Evolutionary conservation across 208 protist species (phyloP).

Genomic region (Trypanosoma congolense): DNA sequence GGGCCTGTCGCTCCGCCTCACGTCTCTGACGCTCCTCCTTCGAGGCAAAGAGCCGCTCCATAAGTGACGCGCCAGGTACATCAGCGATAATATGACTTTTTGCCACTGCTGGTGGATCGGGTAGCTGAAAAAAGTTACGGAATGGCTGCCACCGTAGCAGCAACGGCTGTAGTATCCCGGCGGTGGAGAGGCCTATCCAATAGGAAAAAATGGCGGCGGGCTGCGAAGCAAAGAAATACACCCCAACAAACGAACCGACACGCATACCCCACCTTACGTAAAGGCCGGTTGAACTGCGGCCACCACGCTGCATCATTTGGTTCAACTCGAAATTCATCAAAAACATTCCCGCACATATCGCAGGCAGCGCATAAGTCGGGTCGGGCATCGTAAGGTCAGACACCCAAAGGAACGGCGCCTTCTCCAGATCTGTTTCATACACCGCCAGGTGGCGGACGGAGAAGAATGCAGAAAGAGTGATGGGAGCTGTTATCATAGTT

Average conservation of each 20-base stretch:
- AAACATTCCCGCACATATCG: conserved; percentile 82
- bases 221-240: conserved; percentile 80
- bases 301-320: conserved; percentile 80
- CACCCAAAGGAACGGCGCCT: conserved; percentile 79
- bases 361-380: conserved; percentile 69
- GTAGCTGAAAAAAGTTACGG: conserved; percentile 77
- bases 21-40: conserved; percentile 47
- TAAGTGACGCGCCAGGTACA: conserved; percentile 56
- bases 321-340: conserved; percentile 87
- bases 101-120: conserved; percentile 70
- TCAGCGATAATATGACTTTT: conserved; percentile 61
- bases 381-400: conserved; percentile 84
- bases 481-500: conserved; percentile 59
- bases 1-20: conserved; percentile 40
- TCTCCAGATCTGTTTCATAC: conserved; percentile 83
- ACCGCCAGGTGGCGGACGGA: conserved; percentile 75
- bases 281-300: conserved; percentile 61
- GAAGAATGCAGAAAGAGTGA: conserved; percentile 82
- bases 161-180: conserved; percentile 77
- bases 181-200: conserved; percentile 83
- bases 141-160: conserved; percentile 84
- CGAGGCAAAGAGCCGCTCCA: conserved; percentile 67
- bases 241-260: conserved; percentile 44
- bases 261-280: conserved; percentile 80
- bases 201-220: conserved; percentile 85